Base-by-base conservation (phyloP, 2,329 filamentous ascomycete genomes). In the Hymenoscyphus fraxineus region DNA sequence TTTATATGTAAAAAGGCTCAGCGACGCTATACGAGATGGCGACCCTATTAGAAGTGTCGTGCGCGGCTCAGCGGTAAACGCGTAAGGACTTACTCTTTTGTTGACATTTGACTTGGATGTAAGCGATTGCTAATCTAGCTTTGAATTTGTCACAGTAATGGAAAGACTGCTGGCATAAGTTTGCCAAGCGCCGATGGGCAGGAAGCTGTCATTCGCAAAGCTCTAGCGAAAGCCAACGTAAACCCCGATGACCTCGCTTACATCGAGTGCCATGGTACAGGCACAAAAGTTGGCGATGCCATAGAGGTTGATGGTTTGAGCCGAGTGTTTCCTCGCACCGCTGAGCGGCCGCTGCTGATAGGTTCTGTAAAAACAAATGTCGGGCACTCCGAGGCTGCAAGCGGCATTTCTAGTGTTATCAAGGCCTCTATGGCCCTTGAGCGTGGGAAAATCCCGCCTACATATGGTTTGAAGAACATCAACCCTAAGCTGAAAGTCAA, bases 11-110 rank as follows among this genome's bases (percentile, higher is more conserved):
- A 89, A 89, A 74, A 80, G 80, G 3, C 75, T 89, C 0, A 76
- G 78, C 5, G 82, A 86, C 70, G 87, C 87, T 1, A 69, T 89
- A 3, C 76, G 77, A 12, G 83, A 86, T 67, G 83, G 84, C n/a
- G 85, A 89, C 70, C 81, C 81, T 0, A 83, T 87, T 61, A 79
- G 83, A 10, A 81, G 79, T 6, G 78, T 86, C 32, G 82, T 87
- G 61, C 78, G 82, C 19, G 81, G 78, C 5, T 83, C 80, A 0
- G 76, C 77, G 0, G 77, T 81, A 51, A 86, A 86, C 66, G 31
- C 81, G 41, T 47, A 19, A 47, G 16, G 27, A 27, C 27, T 27
- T 27, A 27, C 27, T 27, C 1, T 27, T 27, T 27, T 27, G 27
- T 27, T 27, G 27, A 27, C 27, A 27, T 27, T 27, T 27, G 27